A percentile compares a stretch with the other conserved stretches of the same genome.
phyloP scores from a whole-genome alignment of 495 filamentous ascomycete species.

The Talaromyces liani region DNA sequence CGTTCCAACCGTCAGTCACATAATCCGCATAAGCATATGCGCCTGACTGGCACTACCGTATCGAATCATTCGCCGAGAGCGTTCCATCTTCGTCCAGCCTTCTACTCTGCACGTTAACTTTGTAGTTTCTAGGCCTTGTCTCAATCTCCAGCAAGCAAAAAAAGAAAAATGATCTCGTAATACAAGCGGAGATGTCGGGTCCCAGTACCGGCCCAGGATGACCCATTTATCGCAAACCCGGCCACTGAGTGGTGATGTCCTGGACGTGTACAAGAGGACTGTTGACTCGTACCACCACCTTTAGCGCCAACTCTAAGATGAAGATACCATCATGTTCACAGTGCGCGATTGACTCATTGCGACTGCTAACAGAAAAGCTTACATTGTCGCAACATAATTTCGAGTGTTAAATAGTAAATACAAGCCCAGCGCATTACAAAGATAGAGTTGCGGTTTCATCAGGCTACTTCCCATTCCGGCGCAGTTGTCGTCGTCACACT shows the following conservation, averaged over 20 bases:
- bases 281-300: background rate
- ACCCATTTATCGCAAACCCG: background rate
- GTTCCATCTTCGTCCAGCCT: background rate
- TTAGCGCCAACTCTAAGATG: constrained; percentile 1
- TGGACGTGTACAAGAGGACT: background rate
- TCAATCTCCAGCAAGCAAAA: background rate
- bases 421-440: background rate
- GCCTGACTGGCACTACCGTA: background rate
- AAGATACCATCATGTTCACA: background rate
- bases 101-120: background rate
- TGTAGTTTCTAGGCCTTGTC: background rate
- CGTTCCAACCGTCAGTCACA: background rate
- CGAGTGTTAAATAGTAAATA: background rate
- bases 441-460: background rate
- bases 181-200: background rate
- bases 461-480: background rate
- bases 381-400: background rate
- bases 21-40: constrained; percentile 1
- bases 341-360: background rate
- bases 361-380: background rate
- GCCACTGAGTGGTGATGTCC: background rate
- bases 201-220: background rate
- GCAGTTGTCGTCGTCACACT: background rate
- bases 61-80: constrained; percentile 1
- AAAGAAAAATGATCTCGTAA: background rate